Percentiles rank a stretch among this genome's conserved stretches.
phyloP scores from a whole-genome alignment of 805 yeast genomes.

The Candida caryicola region DNA sequence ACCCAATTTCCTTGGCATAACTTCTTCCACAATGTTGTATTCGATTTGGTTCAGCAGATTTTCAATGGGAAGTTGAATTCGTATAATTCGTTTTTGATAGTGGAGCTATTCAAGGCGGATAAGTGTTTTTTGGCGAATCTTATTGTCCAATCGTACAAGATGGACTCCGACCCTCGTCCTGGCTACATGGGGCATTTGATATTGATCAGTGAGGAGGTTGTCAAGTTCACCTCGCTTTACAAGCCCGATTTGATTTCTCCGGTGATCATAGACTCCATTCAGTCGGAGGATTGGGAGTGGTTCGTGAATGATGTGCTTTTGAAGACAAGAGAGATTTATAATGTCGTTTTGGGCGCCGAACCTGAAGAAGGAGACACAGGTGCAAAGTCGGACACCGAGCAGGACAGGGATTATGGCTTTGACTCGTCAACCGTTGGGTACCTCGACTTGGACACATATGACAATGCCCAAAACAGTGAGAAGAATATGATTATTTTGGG shows the following conservation, averaged over 20 bases:
- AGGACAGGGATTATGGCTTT: constrained; percentile 18
- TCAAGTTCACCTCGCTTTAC: constrained; percentile 70
- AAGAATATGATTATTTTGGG: constrained; percentile 33
- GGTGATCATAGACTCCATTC: constrained; percentile 21
- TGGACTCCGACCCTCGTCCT: constrained; percentile 54
- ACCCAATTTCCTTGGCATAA: constrained; percentile 94
- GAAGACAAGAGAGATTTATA: constrained; percentile 54
- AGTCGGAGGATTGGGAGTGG: constrained; percentile 47
- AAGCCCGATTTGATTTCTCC: constrained; percentile 58
- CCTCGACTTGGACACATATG: constrained; percentile 36
- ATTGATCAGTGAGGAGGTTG: constrained; percentile 91
- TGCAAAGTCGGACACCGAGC: constrained; percentile 3
- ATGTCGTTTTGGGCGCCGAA: constrained; percentile 53
- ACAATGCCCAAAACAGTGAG: constrained; percentile 17
- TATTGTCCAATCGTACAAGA: constrained; percentile 42
- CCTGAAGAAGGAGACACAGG: constrained; percentile 11
- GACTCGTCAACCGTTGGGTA: constrained; percentile 39
- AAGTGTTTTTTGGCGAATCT: constrained; percentile 41
- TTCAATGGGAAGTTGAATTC: constrained; percentile 90
- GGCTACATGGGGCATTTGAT: constrained; percentile 98
- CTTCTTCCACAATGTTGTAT: constrained; percentile 94
- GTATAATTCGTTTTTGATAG: constrained; percentile 58
- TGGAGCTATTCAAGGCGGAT: constrained; percentile 22
- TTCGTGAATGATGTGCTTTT: constrained; percentile 48
- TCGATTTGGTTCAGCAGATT: constrained; percentile 93